Evolutionary conservation across 805 yeast species (phyloP), one percentile per base, ranked within the genome.

Genomic region (Starmerella vitae): DNA sequence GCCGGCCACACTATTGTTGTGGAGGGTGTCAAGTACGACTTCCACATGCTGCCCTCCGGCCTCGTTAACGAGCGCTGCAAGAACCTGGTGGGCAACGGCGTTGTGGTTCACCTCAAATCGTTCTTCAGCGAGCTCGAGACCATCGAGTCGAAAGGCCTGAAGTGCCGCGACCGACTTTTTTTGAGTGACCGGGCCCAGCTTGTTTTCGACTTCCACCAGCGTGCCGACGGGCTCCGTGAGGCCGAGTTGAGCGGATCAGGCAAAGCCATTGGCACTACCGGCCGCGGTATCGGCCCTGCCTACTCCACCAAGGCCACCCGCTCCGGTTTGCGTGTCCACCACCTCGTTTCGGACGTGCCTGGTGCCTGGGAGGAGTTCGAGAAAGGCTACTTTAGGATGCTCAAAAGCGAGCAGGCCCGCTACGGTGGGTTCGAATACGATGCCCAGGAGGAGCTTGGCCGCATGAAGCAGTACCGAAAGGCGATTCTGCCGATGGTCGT

Each of bases 1-100:
- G 99, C 99, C 21, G 99, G 99, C 26, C 99, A 91, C 62, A 91
- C 99, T 32, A 91, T 91, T 55, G 96, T 91, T 35, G 98, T 85
- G 37, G 76, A 76, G 44, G 78, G 76, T 33, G 71, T 70, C 55
- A 88, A 85, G 63, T 91, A 86, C 59, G 98, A 91, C 61, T 91
- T 91, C 78, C 98, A 91, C 66, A 88, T 91, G 94, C 73, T 91
- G 47, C 98, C 98, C 15, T 83, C 95, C 8, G 98, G 98, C n/a
- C 72, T 91, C 48, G 93, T 91, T 44, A 91, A 91, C 60, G 85
- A 91, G 45, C 78, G 80, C 42, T 91, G 98, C 65, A 64, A 69
- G 53, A 91, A 91, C 64, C 65, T 91, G 52, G 73, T 91, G 50
- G 98, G 98, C 44, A 78, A 88, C 22, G 98, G 98, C 59, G 98